Evolutionary conservation across 1,284 basidiomycete genomes (phyloP).

Genomic region (Apiotrichum siamense): DNA sequence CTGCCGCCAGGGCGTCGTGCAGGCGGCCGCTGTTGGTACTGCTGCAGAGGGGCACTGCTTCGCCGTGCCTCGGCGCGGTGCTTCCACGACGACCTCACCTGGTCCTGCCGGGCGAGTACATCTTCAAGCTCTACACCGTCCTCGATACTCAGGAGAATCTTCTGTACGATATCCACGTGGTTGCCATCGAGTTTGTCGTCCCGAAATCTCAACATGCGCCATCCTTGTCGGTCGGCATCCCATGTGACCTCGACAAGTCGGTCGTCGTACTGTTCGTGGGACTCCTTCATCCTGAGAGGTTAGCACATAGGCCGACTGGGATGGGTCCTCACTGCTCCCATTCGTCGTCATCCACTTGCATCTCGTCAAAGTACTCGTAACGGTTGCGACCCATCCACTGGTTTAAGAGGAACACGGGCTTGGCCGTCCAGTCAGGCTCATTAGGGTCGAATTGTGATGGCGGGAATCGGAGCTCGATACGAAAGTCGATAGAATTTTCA

Average conservation of each 20-base stretch:
- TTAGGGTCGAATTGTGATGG: constrained; percentile 53
- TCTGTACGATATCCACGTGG: constrained; percentile 71
- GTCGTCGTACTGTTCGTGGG: constrained; percentile 84
- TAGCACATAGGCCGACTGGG: neutral
- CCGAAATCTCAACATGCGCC: constrained; percentile 85
- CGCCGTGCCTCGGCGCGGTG: constrained; percentile 23
- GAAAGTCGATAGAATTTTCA: constrained; percentile 98
- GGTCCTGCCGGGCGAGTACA: constrained; percentile 50
- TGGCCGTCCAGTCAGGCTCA: constrained; percentile 71
- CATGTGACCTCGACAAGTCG: constrained; percentile 90
- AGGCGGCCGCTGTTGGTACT: constrained; percentile 9
- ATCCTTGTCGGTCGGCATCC: constrained; percentile 61
- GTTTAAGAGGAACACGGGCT: constrained; percentile 78
- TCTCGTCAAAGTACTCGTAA: constrained; percentile 81
- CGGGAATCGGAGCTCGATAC: constrained; percentile 86
- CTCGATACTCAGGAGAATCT: constrained; percentile 76
- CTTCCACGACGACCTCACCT: constrained; percentile 43
- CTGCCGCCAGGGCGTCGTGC: neutral
- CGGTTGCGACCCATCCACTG: constrained; percentile 61
- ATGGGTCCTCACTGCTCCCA: constrained; percentile 71
- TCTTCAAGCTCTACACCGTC: constrained; percentile 83
- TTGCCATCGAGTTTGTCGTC: constrained; percentile 89
- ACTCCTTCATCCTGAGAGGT: constrained; percentile 67
- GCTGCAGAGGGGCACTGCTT: constrained; percentile 5
- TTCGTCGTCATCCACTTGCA: constrained; percentile 80